phyloP scores from a whole-genome alignment of 139 green algal species.

The Tetradesmus obliquus region DNA sequence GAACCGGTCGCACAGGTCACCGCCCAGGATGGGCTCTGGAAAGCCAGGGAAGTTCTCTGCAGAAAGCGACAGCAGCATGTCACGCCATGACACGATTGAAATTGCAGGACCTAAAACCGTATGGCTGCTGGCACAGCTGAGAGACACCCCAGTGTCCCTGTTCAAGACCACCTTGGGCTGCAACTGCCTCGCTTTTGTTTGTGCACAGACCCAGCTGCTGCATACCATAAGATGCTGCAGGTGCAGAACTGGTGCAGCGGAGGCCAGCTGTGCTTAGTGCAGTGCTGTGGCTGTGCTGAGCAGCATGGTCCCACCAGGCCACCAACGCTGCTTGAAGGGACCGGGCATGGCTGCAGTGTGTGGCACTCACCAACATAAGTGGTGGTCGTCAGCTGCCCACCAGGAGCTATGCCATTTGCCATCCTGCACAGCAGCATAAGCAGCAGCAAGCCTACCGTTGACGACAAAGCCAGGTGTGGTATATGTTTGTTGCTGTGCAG shows the following conservation, averaged over 20 bases:
- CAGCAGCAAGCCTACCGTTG: background rate
- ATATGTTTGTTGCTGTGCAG: background rate
- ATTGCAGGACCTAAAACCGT: background rate
- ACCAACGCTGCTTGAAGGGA: too few species aligned
- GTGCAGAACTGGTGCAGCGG: background rate
- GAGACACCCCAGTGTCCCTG: too few species aligned
- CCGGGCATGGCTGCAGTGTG: too few species aligned
- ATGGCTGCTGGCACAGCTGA: background rate
- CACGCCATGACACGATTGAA: too few species aligned
- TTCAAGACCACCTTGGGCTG: too few species aligned
- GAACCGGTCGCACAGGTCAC: constrained; percentile 77
- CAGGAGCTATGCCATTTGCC: constrained; percentile 77
- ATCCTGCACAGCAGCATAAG: constrained; percentile 16
- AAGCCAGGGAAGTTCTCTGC: constrained; percentile 75
- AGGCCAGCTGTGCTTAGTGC: too few species aligned
- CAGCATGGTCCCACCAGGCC: too few species aligned
- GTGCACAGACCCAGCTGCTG: background rate
- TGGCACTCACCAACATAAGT: constrained; percentile 60
- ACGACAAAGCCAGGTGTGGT: background rate
- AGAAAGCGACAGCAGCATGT: background rate
- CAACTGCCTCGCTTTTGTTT: too few species aligned
- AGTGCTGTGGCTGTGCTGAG: too few species aligned
- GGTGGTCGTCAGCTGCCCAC: constrained; percentile 71
- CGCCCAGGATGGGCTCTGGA: constrained; percentile 62
- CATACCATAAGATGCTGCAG: background rate